A percentile compares a stretch with the other conserved stretches of the same genome.
Conservation (phyloP, 306 rosid species). For the Fragaria ananassa region DNA sequence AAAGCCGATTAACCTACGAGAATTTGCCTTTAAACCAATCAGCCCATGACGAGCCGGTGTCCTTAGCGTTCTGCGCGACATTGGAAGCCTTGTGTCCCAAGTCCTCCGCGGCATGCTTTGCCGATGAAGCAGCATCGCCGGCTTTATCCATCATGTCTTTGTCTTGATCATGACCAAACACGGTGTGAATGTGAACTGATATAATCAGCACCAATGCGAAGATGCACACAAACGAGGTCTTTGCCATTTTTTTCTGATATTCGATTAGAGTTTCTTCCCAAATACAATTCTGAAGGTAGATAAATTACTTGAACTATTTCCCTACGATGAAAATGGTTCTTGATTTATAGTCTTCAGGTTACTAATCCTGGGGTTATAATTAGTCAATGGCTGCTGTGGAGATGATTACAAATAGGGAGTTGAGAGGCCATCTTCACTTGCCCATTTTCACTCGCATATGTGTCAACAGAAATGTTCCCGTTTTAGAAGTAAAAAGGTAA, state of each 20-base stretch:
- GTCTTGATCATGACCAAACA: slow-evolving; percentile 7
- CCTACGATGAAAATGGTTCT: not conserved
- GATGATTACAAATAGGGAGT: not conserved
- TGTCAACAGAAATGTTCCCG: not conserved
- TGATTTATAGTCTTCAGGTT: slow-evolving; percentile 7
- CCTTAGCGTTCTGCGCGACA: not conserved
- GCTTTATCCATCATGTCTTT: not conserved
- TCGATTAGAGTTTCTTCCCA: not conserved
- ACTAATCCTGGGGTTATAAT: not conserved
- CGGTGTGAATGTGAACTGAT: slow-evolving; percentile 6
- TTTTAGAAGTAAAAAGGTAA: not conserved
- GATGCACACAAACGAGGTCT: not conserved
- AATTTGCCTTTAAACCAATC: slow-evolving; percentile 19
- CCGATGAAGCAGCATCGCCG: not conserved
- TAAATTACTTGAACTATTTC: not conserved
- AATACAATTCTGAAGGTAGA: too few species aligned
- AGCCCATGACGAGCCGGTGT: not conserved
- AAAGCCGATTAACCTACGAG: not conserved
- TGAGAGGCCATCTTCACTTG: not conserved
- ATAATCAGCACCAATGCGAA: slow-evolving; percentile 20
- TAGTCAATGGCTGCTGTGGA: not conserved
- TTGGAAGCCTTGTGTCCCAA: not conserved
- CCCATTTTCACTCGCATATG: not conserved
- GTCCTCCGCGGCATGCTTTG: slow-evolving; percentile 1
- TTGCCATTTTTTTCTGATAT: slow-evolving; percentile 9